Base-by-base conservation (phyloP, 2,329 filamentous ascomycete species). In the Emmonsia crescens region DNA sequence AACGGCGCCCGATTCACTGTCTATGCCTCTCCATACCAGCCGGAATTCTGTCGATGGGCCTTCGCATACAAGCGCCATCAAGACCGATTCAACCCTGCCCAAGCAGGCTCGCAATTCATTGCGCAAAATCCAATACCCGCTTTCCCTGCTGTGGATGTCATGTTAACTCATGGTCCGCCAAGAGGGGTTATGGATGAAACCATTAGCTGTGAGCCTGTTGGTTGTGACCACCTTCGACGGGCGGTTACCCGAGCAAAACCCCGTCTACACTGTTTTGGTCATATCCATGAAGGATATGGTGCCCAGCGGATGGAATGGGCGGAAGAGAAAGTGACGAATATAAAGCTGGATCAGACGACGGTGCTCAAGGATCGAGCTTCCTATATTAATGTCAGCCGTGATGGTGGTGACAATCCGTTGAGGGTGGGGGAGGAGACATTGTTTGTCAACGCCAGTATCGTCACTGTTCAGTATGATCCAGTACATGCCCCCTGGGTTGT, bases 121-220 rank as follows among this genome's bases (percentile, higher is more conserved):
- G 69, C 70, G 1, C 57, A 60, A 10, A 71, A 75, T 29, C 77
- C 78, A 0, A 69, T 82, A 19, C 78, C 80, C 0, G 73, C 77
- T 36, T 79, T 69, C 55, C 74, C 76, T 0, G 66, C 64, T 1
- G 69, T 84, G 27, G 83, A 86, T 68, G 75, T 87, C 8, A 74
- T 85, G 64, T 77, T 86, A 67, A 86, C 84, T 0, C 85, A 87
- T 67, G 84, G 84, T 0, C 84, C 84, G 2, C 83, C 84, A 0
- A 68, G 72, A 27, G 75, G 74, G 0, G 69, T 82, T 2, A 72
- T 84, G 2, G 85, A 87, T 65, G 31, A 66, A 1, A 69, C 69
- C 2, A 54, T 52, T 21, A 49, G 33, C 33, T 48, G 49, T 16
- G 68, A 73, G 29, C 67, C 72, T 24, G 82, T 81, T 0, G 85